These are phyloP conservation scores for Candida insectorum DNA, from an alignment of 805 yeast species.

Conservation along the genomic window DNA sequence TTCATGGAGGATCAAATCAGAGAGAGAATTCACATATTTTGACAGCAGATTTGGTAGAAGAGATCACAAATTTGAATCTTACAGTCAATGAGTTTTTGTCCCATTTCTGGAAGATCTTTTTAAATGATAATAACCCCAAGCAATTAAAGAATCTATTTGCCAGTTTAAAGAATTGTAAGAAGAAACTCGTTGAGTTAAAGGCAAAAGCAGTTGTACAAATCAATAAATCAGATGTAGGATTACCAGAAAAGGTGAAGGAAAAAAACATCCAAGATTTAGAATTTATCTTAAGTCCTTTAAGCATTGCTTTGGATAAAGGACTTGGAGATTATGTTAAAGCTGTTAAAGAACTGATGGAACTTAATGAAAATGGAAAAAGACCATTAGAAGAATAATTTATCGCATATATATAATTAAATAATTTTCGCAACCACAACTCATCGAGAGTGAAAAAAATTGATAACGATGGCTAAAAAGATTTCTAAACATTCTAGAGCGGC, in stretches of 20 bases:
- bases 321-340: constrained; percentile 33
- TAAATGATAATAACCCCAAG: constrained; percentile 33
- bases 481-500: constrained; percentile 78
- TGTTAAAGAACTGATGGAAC: constrained; percentile 11
- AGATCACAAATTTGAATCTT: constrained; percentile 34
- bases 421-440: too few relatives aligned
- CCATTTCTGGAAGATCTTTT: constrained; percentile 40
- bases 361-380: constrained; percentile 35
- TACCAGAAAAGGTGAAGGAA: constrained; percentile 32
- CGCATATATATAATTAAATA: too few relatives aligned
- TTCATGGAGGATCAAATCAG: constrained; percentile 3
- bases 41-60: constrained; percentile 19
- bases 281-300: constrained; percentile 29
- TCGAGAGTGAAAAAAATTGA: too few relatives aligned
- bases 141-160: constrained; percentile 37
- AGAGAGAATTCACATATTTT: background rate
- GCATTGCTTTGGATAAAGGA: constrained; percentile 31
- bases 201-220: constrained; percentile 14
- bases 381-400: constrained; percentile 15
- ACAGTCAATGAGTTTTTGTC: constrained; percentile 41
- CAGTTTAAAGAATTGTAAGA: constrained; percentile 33
- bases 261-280: constrained; percentile 30
- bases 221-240: constrained; percentile 17
- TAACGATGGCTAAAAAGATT: constrained; percentile 47
- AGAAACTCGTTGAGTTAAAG: constrained; percentile 24